phyloP scores from a whole-genome alignment of 2,329 filamentous ascomycete species.

The Ploettnerulaceae sp. region DNA sequence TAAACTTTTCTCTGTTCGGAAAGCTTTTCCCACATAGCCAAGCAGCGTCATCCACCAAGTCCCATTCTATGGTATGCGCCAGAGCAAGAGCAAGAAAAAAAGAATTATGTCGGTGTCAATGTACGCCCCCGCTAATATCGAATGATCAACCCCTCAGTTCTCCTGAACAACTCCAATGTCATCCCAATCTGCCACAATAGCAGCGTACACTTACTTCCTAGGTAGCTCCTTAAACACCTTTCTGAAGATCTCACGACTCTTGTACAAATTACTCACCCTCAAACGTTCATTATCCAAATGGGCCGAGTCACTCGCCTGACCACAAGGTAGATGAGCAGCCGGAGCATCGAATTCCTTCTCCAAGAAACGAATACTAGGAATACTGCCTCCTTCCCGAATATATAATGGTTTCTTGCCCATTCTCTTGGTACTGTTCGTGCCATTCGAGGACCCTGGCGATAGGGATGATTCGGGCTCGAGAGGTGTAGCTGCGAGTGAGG shows the following conservation, averaged over 20 bases:
- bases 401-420: slow-evolving; percentile 66
- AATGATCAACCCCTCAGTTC: neutral
- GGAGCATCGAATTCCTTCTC: slow-evolving; percentile 92
- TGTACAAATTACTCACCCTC: slow-evolving; percentile 79
- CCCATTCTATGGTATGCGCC: neutral
- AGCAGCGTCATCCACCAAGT: neutral
- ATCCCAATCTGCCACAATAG: neutral
- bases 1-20: neutral
- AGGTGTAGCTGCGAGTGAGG: slow-evolving; percentile 27
- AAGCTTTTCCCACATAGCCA: neutral
- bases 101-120: neutral
- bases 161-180: neutral
- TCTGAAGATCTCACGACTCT: slow-evolving; percentile 87
- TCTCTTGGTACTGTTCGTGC: neutral
- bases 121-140: slow-evolving; percentile 6
- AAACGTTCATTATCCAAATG: slow-evolving; percentile 96
- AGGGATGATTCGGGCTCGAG: slow-evolving; percentile 23
- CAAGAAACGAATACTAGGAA: slow-evolving; percentile 87
- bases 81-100: neutral
- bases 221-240: slow-evolving; percentile 60
- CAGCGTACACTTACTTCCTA: slow-evolving; percentile 25
- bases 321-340: slow-evolving; percentile 88
- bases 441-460: neutral
- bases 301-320: slow-evolving; percentile 88
- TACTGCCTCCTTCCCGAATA: slow-evolving; percentile 92